Conservation (phyloP, 2,329 filamentous ascomycete species). For the Claviceps sorghi region DNA sequence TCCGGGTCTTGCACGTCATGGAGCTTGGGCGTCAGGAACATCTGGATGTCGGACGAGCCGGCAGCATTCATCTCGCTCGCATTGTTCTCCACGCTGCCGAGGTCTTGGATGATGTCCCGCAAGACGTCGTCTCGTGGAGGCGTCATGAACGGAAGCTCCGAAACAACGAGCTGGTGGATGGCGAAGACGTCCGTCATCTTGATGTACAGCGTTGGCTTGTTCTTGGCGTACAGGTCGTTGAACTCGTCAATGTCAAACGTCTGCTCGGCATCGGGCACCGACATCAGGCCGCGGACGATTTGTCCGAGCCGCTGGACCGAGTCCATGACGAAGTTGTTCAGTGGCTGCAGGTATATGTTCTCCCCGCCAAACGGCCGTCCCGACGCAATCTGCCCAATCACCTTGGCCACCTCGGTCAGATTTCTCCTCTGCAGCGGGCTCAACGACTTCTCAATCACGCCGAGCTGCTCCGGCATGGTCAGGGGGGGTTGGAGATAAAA, state of each 20-base stretch:
- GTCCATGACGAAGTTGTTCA: constrained; percentile 82
- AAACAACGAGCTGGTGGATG: constrained; percentile 75
- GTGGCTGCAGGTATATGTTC: constrained; percentile 86
- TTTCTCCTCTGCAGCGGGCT: constrained; percentile 90
- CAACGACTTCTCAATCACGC: constrained; percentile 77
- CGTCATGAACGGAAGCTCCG: constrained; percentile 65
- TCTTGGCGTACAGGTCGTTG: constrained; percentile 92
- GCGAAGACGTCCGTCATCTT: constrained; percentile 97
- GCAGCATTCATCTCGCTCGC: constrained; percentile 84
- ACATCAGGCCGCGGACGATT: constrained; percentile 64
- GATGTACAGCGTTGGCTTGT: constrained; percentile 96
- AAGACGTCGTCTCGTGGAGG: constrained; percentile 73
- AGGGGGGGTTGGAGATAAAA: constrained; percentile 86
- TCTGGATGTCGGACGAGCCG: constrained; percentile 74
- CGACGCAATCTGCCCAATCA: constrained; percentile 76
- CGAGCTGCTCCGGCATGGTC: constrained; percentile 79
- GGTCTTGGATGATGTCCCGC: constrained; percentile 80
- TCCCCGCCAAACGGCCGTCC: constrained; percentile 85
- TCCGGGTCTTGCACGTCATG: constrained; percentile 88
- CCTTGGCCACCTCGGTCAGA: constrained; percentile 76
- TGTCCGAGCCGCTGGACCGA: constrained; percentile 66
- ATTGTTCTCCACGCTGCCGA: constrained; percentile 92
- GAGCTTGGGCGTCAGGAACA: constrained; percentile 79
- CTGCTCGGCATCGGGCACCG: constrained; percentile 70
- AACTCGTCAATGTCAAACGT: constrained; percentile 98